Base-by-base conservation (phyloP, 2,329 filamentous ascomycete species). In the Exophiala oligosperma region DNA sequence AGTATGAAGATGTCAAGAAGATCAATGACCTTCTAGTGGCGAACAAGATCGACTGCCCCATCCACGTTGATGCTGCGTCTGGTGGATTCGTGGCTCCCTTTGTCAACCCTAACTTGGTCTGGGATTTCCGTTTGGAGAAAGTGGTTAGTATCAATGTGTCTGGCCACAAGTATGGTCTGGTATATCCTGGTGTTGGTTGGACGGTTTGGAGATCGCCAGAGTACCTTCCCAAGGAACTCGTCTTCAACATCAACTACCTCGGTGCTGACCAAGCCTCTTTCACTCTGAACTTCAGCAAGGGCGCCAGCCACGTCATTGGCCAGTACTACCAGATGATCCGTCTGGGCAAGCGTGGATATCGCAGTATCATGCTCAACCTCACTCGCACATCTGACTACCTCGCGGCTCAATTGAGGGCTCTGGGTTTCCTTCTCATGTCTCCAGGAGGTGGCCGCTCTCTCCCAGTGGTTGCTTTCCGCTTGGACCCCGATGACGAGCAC, bases 181-280 rank as follows among this genome's bases (percentile, higher is more conserved):
- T 95, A 50, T 96, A 97, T 72, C 92, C 92, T 0, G 92, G 93
- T 73, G 90, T 97, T 12, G 93, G 93, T 58, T 97, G 93, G 93
- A 86, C 93, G 9, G 81, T 97, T 65, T 97, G 92, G 92, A 86
- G 92, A 49, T 84, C 86, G 40, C 84, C 90, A 51, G 88, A 94
- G 73, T 94, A 82, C 75, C 83, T 96, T 2, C 93, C 93, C 6
- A 83, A 93, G 71, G 92, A 97, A 70, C 86, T 97, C 23, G 91
- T 97, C 68, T 97, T 97, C 84, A 97, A 96, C 82, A 97, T 97
- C 83, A 97, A 97, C 82, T 97, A 97, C 77, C 88, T 97, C 4
- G 93, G 93, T 50, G 92, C 93, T 9, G 91, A 97, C 71, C 93
- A 97, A 73, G 89, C 92, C 1, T 96, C 91, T 2, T 97, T 97